phyloP scores from a whole-genome alignment of 495 filamentous ascomycete species.

The Aspergillus sclerotioniger region DNA sequence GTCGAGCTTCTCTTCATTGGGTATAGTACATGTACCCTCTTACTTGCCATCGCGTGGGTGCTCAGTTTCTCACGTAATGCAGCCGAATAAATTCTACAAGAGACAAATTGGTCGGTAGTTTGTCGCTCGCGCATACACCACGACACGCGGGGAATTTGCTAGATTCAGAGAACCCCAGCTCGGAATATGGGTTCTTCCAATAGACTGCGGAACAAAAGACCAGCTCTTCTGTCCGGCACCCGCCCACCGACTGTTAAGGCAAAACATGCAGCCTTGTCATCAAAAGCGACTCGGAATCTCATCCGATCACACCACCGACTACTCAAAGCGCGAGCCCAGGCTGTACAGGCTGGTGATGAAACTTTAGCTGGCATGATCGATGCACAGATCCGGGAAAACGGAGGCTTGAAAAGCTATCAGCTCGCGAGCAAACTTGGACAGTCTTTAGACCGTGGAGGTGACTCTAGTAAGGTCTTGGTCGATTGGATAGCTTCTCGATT shows the following conservation, averaged over 20 bases:
- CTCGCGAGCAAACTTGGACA: slow-evolving; percentile 87
- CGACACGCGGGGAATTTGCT: too few relatives aligned
- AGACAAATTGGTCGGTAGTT: too few relatives aligned
- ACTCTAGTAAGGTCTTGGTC: slow-evolving; percentile 82
- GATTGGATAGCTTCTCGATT: slow-evolving; percentile 69
- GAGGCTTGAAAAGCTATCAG: slow-evolving; percentile 84
- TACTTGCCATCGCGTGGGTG: background rate
- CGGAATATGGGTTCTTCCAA: slow-evolving; percentile 40
- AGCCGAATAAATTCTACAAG: too few relatives aligned
- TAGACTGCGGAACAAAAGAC: slow-evolving; percentile 32
- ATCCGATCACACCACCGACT: slow-evolving; percentile 85
- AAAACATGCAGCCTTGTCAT: slow-evolving; percentile 63
- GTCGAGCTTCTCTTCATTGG: background rate
- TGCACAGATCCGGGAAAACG: slow-evolving; percentile 60
- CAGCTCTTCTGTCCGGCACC: slow-evolving; percentile 60
- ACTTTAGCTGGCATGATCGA: slow-evolving; percentile 54
- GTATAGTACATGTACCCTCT: background rate
- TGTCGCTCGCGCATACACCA: too few relatives aligned
- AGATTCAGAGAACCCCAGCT: too few relatives aligned
- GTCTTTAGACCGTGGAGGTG: slow-evolving; percentile 77
- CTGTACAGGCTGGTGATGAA: slow-evolving; percentile 60
- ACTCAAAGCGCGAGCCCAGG: slow-evolving; percentile 71
- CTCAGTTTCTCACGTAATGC: too few relatives aligned
- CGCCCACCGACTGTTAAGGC: slow-evolving; percentile 60
- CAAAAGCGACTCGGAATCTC: slow-evolving; percentile 73